Evolutionary conservation across 2,329 filamentous ascomycete genomes (phyloP).

Genomic region (Nannizzia gypsea): DNA sequence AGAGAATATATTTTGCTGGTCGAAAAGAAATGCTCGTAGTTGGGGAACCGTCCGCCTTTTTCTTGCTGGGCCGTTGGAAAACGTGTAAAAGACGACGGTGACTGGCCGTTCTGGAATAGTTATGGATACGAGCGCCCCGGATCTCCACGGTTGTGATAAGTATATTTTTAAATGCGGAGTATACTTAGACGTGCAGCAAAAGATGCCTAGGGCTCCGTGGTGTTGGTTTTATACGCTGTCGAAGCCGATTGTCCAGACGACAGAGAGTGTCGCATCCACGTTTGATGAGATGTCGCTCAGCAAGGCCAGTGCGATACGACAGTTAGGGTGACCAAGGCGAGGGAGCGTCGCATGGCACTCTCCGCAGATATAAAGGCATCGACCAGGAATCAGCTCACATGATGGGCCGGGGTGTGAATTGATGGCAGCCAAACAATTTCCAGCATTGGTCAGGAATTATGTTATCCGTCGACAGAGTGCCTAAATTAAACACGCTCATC

Average conservation of each 20-base stretch:
- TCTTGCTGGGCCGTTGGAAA: not conserved
- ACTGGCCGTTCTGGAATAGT: not conserved
- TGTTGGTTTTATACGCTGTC: not conserved
- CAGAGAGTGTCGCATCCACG: not conserved
- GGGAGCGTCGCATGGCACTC: not conserved
- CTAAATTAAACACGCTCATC: slow-evolving; percentile 1
- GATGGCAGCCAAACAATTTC: slow-evolving; percentile 1
- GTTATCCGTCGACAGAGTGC: not conserved
- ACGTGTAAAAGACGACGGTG: not conserved
- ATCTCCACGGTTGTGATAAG: not conserved
- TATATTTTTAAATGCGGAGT: slow-evolving; percentile 1
- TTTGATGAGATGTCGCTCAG: not conserved
- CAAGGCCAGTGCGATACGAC: not conserved
- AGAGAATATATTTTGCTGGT: not conserved
- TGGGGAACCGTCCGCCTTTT: not conserved
- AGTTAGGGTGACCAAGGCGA: not conserved
- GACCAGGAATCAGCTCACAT: not conserved
- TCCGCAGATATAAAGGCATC: not conserved
- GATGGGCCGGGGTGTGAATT: not conserved
- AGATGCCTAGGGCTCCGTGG: not conserved
- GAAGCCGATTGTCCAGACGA: not conserved
- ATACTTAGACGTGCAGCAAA: not conserved
- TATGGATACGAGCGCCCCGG: slow-evolving; percentile 2
- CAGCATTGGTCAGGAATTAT: slow-evolving; percentile 2
- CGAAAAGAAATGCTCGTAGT: not conserved